Evolutionary conservation across 345 rosid species (phyloP), one percentile per base, ranked within the genome.

Genomic region (Gossypium arboreum): DNA sequence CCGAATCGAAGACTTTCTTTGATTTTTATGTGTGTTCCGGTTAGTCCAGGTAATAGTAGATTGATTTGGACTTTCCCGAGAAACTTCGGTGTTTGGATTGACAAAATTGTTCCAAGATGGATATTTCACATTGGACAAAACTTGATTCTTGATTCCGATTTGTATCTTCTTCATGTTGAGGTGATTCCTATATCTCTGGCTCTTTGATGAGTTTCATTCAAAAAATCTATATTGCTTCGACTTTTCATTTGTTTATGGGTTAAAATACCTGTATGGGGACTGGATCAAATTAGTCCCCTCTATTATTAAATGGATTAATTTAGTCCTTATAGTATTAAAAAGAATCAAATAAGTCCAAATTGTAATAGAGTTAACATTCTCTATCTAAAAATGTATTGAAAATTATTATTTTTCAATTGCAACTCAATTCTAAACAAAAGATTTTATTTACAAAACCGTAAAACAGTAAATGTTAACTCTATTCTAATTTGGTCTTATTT

Each of bases 11-110:
- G 78, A 75, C 3, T 73, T 73, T 85, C 90, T 79, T 78, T 92
- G 82, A 85, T 94, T 78, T 94, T 94, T 77, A 81, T 94, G 12
- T 92, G 97, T 72, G 71, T 92, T 73, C 98, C 97, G 1, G 97
- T 94, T 44, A 91, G 94, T 66, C 96, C 98, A 0, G 98, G 98
- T 76, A 78, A 83, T 64, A 94, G 98, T 75, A 90, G 94, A 84
- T 79, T 92, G 78, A 89, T 94, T 75, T 94, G 98, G 96, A 75
- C 83, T 39, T 89, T 92, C 77, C 96, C 98, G 0, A 87, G 97
- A 77, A 85, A 94, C 39, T 89, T 90, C 27, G 91, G 85, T 12
- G 43, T 87, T 62, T 79, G 88, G 88, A 83, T 90, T 17, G 96
- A 94, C 68, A 87, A 85, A 83, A 81, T 92, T 70, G 73, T 92